Evolutionary conservation across 2,329 filamentous ascomycete species (phyloP).

Genomic region (Plenodomus tracheiphilus): DNA sequence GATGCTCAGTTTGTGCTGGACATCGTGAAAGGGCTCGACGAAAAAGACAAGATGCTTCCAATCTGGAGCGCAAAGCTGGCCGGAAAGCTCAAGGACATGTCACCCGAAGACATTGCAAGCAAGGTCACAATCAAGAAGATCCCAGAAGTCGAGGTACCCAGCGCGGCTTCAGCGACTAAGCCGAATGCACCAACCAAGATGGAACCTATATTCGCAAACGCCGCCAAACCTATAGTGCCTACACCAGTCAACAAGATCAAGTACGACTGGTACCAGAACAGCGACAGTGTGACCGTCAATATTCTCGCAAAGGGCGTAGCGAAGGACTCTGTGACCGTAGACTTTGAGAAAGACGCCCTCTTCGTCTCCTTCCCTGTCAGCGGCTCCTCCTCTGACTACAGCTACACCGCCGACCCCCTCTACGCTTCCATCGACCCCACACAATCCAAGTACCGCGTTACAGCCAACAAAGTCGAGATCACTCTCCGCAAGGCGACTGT

Average conservation of each 20-base stretch:
- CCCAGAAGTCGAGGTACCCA: slow-evolving; percentile 55
- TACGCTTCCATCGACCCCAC: slow-evolving; percentile 66
- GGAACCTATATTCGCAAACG: slow-evolving; percentile 23
- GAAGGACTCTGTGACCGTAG: slow-evolving; percentile 58
- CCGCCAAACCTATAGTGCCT: slow-evolving; percentile 29
- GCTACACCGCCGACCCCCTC: slow-evolving; percentile 67
- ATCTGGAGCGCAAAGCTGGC: slow-evolving; percentile 64
- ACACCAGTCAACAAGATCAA: slow-evolving; percentile 63
- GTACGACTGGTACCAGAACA: slow-evolving; percentile 70
- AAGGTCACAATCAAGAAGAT: slow-evolving; percentile 50
- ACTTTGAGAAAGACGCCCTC: slow-evolving; percentile 55
- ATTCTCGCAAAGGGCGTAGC: slow-evolving; percentile 68
- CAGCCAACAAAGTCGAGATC: slow-evolving; percentile 80
- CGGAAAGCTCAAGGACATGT: slow-evolving; percentile 54
- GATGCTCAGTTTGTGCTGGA: slow-evolving; percentile 74
- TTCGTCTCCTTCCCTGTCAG: slow-evolving; percentile 62
- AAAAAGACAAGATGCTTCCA: slow-evolving; percentile 56
- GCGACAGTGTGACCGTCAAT: slow-evolving; percentile 63
- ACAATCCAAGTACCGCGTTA: slow-evolving; percentile 65
- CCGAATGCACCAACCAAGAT: slow-evolving; percentile 5
- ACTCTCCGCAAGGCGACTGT: slow-evolving; percentile 67
- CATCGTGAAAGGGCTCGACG: slow-evolving; percentile 57
- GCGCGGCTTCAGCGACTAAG: slow-evolving; percentile 35
- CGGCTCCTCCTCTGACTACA: slow-evolving; percentile 58
- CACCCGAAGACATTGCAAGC: slow-evolving; percentile 53